phyloP scores from a whole-genome alignment of 2,329 filamentous ascomycete genomes.

The Penicillium corylophilum region DNA sequence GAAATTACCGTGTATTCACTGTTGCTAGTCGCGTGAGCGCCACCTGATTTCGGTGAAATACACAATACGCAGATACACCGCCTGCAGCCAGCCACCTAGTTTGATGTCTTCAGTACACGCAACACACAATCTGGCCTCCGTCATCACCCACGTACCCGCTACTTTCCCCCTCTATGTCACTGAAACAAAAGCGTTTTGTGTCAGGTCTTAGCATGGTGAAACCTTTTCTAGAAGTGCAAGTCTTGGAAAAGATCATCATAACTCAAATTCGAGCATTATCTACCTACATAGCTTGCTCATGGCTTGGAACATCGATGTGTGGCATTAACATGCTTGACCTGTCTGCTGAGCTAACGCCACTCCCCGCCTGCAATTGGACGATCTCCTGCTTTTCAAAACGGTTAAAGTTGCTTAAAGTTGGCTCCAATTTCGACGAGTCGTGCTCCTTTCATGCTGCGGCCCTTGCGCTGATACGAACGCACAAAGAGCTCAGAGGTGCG shows the following conservation, averaged over 20 bases:
- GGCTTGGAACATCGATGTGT: conserved; percentile 10
- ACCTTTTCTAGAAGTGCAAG: not conserved
- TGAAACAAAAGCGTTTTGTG: not conserved
- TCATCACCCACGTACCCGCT: conserved; percentile 4
- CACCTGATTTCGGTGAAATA: conserved; percentile 6
- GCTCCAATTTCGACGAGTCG: conserved; percentile 7
- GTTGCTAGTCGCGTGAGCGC: conserved; percentile 13
- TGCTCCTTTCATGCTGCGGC: conserved; percentile 8
- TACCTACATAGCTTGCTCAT: conserved; percentile 3
- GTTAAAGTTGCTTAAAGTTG: conserved; percentile 15
- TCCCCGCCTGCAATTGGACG: conserved; percentile 14
- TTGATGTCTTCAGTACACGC: conserved; percentile 15
- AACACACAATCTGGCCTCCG: conserved; percentile 11
- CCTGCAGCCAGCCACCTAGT: conserved; percentile 5
- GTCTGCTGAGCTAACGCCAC: conserved; percentile 16
- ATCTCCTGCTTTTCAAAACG: conserved; percentile 19
- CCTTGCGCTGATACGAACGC: conserved; percentile 6
- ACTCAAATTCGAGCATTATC: not conserved
- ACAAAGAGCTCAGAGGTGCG: not conserved
- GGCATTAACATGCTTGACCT: conserved; percentile 13
- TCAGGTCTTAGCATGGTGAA: not conserved
- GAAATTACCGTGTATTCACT: conserved; percentile 21
- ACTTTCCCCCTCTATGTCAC: not conserved
- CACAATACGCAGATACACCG: conserved; percentile 4
- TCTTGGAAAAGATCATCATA: not conserved